A percentile compares a stretch with the other conserved stretches of the same genome.
Conservation (phyloP, 1,139 yeast species). For the Candida labiduridarum region DNA sequence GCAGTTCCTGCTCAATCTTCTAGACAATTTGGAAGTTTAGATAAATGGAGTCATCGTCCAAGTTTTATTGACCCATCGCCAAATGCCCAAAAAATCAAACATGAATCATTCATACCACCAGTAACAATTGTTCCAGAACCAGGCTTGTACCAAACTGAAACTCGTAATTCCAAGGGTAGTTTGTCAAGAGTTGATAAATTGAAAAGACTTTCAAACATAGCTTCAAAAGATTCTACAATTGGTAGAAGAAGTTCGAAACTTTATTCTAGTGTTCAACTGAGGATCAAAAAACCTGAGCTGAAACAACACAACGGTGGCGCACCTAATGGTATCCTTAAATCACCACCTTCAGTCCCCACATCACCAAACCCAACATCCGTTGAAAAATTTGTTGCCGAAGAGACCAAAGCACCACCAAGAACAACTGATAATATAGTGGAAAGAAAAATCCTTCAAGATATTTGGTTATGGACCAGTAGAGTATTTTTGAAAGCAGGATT, state of each 20-base stretch:
- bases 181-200: conserved; percentile 15
- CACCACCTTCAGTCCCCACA: conserved; percentile 2
- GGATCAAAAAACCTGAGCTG: conserved; percentile 8
- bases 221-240: conserved; percentile 8
- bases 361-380: conserved; percentile 5
- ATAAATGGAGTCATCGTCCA: conserved; percentile 51
- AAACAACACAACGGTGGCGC: conserved; percentile 1
- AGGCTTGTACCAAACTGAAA: conserved; percentile 1
- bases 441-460: conserved; percentile 51
- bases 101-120: conserved; percentile 7
- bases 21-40: conserved; percentile 15
- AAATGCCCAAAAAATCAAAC: conserved; percentile 1
- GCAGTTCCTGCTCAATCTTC: conserved; percentile 16
- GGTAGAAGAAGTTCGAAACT: conserved; percentile 10
- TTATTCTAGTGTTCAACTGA: conserved; percentile 3
- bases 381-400: neutral
- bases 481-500: conserved; percentile 62
- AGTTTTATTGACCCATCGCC: conserved; percentile 42
- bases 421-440: conserved; percentile 17
- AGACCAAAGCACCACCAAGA: neutral
- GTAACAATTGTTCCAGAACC: neutral
- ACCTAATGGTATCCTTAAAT: neutral
- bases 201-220: conserved; percentile 15
- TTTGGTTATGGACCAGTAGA: conserved; percentile 78
- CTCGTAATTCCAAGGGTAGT: conserved; percentile 1